Percentiles rank a stretch among this genome's conserved stretches.
phyloP scores from a whole-genome alignment of 768 basidiomycete species.

The Pisolithus sp. region DNA sequence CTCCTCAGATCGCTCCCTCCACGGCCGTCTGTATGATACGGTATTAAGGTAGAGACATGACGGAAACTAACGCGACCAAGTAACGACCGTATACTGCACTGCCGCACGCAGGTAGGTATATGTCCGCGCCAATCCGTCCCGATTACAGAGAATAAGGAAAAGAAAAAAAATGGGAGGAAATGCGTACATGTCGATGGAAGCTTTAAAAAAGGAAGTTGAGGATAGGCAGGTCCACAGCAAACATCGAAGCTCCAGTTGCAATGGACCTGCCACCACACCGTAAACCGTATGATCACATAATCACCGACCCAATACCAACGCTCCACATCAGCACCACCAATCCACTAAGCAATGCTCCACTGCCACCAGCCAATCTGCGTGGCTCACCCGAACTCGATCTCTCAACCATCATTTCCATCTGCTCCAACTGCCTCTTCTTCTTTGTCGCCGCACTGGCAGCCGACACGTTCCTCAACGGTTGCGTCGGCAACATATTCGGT shows the following conservation, averaged over 20 bases:
- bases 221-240: too few species aligned
- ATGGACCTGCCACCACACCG: too few species aligned
- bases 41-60: too few species aligned
- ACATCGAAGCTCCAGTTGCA: too few species aligned
- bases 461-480: conserved; percentile 51
- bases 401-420: conserved; percentile 2
- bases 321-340: too few species aligned
- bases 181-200: neutral
- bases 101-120: conserved; percentile 11
- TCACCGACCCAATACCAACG: too few species aligned
- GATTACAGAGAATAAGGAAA: conserved; percentile 17
- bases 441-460: conserved; percentile 12
- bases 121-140: conserved; percentile 12
- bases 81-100: conserved; percentile 16
- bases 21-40: too few species aligned
- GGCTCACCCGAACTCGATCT: conserved; percentile 18
- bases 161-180: neutral
- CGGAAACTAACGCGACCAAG: neutral
- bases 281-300: too few species aligned
- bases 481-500: conserved; percentile 85
- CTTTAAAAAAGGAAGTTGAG: too few species aligned
- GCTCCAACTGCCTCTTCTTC: neutral
- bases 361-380: conserved; percentile 11
- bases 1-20: too few species aligned
- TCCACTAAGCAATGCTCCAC: neutral